These are phyloP conservation scores for Psilocybe cubensis DNA, from an alignment of 768 basidiomycete species.

Conservation along the genomic window DNA sequence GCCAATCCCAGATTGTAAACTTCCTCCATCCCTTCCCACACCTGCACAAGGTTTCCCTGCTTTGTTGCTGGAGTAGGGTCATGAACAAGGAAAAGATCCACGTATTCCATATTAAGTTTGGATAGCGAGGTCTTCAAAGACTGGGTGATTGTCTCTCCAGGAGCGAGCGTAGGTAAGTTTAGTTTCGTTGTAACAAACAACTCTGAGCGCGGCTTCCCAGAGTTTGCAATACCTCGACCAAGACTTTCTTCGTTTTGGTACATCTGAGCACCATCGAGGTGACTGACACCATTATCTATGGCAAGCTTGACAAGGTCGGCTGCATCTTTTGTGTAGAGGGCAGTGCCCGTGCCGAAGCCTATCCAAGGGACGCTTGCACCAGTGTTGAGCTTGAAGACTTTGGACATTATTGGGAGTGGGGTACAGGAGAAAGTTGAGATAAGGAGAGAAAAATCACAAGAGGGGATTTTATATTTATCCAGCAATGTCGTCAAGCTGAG, in stretches of 20 bases:
- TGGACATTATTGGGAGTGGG: slow-evolving; percentile 24
- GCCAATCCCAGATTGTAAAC: slow-evolving; percentile 48
- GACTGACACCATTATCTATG: slow-evolving; percentile 58
- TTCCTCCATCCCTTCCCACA: slow-evolving; percentile 68
- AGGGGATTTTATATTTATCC: slow-evolving; percentile 10
- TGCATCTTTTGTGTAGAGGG: slow-evolving; percentile 49
- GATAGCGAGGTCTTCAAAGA: slow-evolving; percentile 55
- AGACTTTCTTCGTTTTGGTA: slow-evolving; percentile 61
- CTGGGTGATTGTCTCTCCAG: slow-evolving; percentile 49
- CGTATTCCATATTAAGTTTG: slow-evolving; percentile 53
- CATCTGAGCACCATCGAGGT: slow-evolving; percentile 66
- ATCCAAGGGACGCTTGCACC: slow-evolving; percentile 57
- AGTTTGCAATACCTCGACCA: slow-evolving; percentile 51
- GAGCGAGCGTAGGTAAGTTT: slow-evolving; percentile 39
- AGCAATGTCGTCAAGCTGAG: background rate
- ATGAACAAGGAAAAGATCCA: slow-evolving; percentile 72
- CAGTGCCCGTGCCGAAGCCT: slow-evolving; percentile 67
- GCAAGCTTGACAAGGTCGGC: slow-evolving; percentile 43
- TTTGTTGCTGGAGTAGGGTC: slow-evolving; percentile 36
- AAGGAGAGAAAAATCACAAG: slow-evolving; percentile 9
- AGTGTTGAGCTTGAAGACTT: slow-evolving; percentile 54
- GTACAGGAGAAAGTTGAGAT: slow-evolving; percentile 16
- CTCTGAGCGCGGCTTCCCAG: slow-evolving; percentile 53
- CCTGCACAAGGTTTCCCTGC: slow-evolving; percentile 46
- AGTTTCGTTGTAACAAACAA: slow-evolving; percentile 71